Evolutionary conservation across 257 asterid species (phyloP).

Genomic region (Primulina eburnea): DNA sequence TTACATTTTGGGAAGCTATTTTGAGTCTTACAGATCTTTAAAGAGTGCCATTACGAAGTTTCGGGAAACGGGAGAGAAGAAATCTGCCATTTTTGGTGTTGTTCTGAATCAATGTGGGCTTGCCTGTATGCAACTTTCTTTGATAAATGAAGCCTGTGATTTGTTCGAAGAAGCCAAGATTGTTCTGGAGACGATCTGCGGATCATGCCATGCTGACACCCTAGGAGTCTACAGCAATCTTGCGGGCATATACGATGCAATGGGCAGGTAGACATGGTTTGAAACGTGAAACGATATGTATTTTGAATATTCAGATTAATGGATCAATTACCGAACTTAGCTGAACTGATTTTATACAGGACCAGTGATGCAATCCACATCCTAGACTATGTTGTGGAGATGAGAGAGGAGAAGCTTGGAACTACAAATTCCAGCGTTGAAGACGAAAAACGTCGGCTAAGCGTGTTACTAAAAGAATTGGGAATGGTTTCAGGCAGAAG

Average conservation of each 20-base stretch:
- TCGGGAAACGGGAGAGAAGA: constrained; percentile 45
- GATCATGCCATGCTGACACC: constrained; percentile 55
- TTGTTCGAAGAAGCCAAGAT: constrained; percentile 54
- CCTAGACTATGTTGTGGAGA: constrained; percentile 67
- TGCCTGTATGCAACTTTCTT: constrained; percentile 52
- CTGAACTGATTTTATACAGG: constrained; percentile 35
- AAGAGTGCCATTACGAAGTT: constrained; percentile 44
- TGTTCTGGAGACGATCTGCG: constrained; percentile 51
- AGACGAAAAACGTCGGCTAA: constrained; percentile 71
- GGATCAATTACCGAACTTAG: not conserved
- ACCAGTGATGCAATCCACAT: constrained; percentile 77
- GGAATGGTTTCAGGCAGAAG: constrained; percentile 64
- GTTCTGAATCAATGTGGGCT: constrained; percentile 66
- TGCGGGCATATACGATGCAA: constrained; percentile 70
- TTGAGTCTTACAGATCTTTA: constrained; percentile 45
- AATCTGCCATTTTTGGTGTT: constrained; percentile 55
- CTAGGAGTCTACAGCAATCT: constrained; percentile 68
- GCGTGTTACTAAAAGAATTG: constrained; percentile 60
- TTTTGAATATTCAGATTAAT: not conserved
- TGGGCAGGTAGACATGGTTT: constrained; percentile 72
- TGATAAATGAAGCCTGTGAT: constrained; percentile 58
- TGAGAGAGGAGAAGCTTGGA: constrained; percentile 92
- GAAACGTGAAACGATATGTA: not conserved
- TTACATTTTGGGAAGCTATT: constrained; percentile 51
- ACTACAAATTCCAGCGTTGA: constrained; percentile 82